phyloP scores from a whole-genome alignment of 495 filamentous ascomycete species.

The Hypoxylon intermedium region DNA sequence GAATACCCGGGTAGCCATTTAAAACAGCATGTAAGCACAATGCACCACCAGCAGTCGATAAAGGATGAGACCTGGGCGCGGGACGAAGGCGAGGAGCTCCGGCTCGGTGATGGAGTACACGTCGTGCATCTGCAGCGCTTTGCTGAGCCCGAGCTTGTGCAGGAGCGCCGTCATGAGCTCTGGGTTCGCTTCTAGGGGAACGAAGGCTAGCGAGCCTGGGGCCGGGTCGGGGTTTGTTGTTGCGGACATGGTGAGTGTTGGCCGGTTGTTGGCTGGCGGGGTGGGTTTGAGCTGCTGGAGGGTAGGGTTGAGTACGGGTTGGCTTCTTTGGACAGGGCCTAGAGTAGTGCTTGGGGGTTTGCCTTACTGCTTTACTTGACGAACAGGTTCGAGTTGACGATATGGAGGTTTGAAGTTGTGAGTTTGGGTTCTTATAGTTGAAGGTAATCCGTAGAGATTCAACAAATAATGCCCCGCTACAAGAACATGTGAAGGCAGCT shows the following conservation, averaged over 20 bases:
- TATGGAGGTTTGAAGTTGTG: too few species aligned
- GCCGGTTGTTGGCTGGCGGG: not conserved
- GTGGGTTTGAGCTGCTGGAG: not conserved
- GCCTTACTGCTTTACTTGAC: too few species aligned
- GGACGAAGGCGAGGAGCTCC: conserved; percentile 78
- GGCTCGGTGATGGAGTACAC: conserved; percentile 83
- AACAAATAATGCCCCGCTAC: conserved; percentile 23
- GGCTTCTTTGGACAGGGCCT: too few species aligned
- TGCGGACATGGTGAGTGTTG: conserved; percentile 41
- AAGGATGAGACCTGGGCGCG: too few species aligned
- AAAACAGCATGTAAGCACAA: conserved; percentile 80
- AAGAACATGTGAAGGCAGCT: conserved; percentile 27
- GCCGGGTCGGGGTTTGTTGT: conserved; percentile 45
- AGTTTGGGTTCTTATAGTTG: not conserved
- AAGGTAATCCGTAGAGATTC: not conserved
- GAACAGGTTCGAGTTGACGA: too few species aligned
- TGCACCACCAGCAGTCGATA: too few species aligned
- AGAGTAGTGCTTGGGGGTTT: too few species aligned
- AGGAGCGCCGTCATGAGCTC: conserved; percentile 79
- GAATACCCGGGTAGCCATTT: conserved; percentile 42
- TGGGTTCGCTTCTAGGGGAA: conserved; percentile 70
- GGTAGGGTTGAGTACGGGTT: not conserved
- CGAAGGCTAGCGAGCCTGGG: conserved; percentile 49
- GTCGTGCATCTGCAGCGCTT: conserved; percentile 74
- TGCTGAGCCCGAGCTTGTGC: conserved; percentile 75